A percentile compares a stretch with the other conserved stretches of the same genome.
These are phyloP conservation scores for Coemansia sp. DNA, from an alignment of 192 early-diverging fungal genomes.

Conservation along the genomic window DNA sequence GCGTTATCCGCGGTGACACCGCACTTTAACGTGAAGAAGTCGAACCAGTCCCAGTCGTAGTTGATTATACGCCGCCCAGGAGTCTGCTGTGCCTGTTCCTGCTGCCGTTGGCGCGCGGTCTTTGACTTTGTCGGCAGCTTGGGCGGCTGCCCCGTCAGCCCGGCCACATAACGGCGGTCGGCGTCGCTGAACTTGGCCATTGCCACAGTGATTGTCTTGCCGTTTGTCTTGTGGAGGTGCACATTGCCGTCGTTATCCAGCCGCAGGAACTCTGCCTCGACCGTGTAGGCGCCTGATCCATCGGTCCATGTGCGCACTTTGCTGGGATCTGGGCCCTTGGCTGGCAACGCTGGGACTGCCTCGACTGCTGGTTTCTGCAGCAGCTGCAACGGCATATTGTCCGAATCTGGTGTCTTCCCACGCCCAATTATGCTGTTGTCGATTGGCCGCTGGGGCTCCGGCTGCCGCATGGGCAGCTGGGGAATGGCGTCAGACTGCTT, in stretches of 20 bases:
- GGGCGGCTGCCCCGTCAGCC: slow-evolving; percentile 12
- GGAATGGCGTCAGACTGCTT: too few species aligned
- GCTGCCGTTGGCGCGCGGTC: slow-evolving; percentile 49
- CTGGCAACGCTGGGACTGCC: too few species aligned
- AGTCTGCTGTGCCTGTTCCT: slow-evolving; percentile 42
- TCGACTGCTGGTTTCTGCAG: slow-evolving; percentile 10
- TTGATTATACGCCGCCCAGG: slow-evolving; percentile 46
- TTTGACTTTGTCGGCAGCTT: slow-evolving; percentile 16
- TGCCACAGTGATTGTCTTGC: slow-evolving; percentile 89
- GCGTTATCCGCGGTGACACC: slow-evolving; percentile 73
- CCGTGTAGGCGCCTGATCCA: slow-evolving; percentile 81
- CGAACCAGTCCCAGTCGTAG: slow-evolving; percentile 91
- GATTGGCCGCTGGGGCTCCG: neutral
- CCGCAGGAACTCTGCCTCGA: slow-evolving; percentile 82
- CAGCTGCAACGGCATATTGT: slow-evolving; percentile 43
- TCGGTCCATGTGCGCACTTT: slow-evolving; percentile 92
- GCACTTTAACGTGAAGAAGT: slow-evolving; percentile 77
- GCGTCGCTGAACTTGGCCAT: slow-evolving; percentile 76
- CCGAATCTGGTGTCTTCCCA: slow-evolving; percentile 28
- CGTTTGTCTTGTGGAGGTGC: slow-evolving; percentile 91
- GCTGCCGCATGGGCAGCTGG: too few species aligned
- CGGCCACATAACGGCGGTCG: slow-evolving; percentile 33
- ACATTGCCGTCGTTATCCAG: slow-evolving; percentile 76
- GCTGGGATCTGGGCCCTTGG: slow-evolving; percentile 25
- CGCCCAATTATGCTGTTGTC: neutral